These are phyloP conservation scores for Termitomyces heimii DNA, from an alignment of 768 basidiomycete species.

Conservation along the genomic window DNA sequence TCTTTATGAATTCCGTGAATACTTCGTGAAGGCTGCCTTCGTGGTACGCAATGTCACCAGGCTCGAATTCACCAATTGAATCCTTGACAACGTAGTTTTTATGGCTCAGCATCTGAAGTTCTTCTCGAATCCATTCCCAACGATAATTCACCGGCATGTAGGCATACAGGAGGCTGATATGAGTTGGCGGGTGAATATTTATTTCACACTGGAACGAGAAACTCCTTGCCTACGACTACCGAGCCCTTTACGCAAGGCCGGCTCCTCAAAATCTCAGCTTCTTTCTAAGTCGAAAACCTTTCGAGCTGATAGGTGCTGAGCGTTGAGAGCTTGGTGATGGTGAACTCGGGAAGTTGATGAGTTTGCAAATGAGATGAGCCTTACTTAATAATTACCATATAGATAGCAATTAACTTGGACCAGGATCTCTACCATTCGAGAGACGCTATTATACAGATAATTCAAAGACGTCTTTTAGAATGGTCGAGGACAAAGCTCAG, in stretches of 20 bases:
- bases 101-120: conserved; percentile 1
- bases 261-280: not conserved
- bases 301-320: not conserved
- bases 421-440: not conserved
- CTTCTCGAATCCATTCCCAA: conserved; percentile 14
- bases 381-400: not conserved
- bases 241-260: not conserved
- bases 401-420: no score
- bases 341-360: no score
- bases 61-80: conserved; percentile 12
- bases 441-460: not conserved
- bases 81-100: not conserved
- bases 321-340: no score
- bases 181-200: not conserved
- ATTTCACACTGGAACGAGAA: not conserved
- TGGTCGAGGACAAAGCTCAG: not conserved
- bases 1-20: conserved; percentile 17
- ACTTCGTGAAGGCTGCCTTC: conserved; percentile 16
- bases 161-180: conserved; percentile 4
- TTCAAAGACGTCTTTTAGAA: not conserved
- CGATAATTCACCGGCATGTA: conserved; percentile 12
- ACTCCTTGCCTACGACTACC: not conserved
- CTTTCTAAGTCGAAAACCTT: not conserved
- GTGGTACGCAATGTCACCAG: conserved; percentile 23
- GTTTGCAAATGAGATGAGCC: not conserved